Conservation (phyloP, 805 yeast genomes). For the Metschnikowia gelsemii region DNA sequence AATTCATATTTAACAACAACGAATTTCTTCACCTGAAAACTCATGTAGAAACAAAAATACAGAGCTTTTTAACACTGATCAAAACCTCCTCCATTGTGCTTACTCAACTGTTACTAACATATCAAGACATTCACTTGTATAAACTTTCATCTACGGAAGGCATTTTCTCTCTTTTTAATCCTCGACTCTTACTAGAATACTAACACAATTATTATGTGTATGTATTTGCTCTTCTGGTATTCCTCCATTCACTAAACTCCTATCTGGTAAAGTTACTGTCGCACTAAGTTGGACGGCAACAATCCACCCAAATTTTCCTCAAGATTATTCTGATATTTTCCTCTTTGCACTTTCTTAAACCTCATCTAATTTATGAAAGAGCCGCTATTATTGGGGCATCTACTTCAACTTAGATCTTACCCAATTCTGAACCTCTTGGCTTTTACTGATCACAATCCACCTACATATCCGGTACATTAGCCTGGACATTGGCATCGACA, state of each 20-base stretch:
- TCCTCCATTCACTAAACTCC: no score
- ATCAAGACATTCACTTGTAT: constrained; percentile 3
- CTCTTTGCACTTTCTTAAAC: no score
- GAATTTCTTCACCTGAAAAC: constrained; percentile 74
- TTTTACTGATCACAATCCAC: neutral
- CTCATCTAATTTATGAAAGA: no score
- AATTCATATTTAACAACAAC: constrained; percentile 27
- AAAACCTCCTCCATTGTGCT: constrained; percentile 7
- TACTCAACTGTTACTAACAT: constrained; percentile 14
- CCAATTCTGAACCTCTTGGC: neutral
- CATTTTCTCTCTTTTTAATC: neutral
- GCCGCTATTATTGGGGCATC: no score
- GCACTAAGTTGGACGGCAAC: no score
- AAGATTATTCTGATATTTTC: no score
- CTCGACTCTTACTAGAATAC: no score
- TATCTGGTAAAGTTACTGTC: no score
- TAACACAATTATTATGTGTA: no score
- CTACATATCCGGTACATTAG: constrained; percentile 2
- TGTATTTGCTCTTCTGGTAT: neutral
- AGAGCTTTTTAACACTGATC: constrained; percentile 76
- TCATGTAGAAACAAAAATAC: constrained; percentile 55
- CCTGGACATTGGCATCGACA: constrained; percentile 3
- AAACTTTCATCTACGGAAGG: neutral
- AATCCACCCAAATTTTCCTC: no score
- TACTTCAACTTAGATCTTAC: neutral